These are phyloP conservation scores for Candida wancherniae DNA, from an alignment of 805 yeast genomes.

Conservation along the genomic window DNA sequence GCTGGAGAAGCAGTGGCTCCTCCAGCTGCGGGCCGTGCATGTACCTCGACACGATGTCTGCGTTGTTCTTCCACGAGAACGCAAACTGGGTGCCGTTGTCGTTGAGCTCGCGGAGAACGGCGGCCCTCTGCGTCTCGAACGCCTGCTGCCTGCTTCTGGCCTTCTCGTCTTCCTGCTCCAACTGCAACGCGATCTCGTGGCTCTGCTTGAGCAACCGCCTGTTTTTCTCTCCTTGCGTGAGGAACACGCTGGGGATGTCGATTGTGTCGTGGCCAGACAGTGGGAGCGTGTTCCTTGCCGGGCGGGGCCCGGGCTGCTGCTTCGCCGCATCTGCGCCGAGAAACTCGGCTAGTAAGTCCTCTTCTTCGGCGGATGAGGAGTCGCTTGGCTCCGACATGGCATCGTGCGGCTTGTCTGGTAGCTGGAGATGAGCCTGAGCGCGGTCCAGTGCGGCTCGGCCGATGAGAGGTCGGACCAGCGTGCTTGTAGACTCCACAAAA, in stretches of 20 bases:
- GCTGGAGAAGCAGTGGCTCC: too few relatives aligned
- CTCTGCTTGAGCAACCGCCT: slow-evolving; percentile 20
- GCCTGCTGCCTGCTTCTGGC: slow-evolving; percentile 6
- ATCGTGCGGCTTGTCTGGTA: too few relatives aligned
- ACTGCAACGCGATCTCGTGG: slow-evolving; percentile 17
- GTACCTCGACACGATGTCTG: slow-evolving; percentile 16
- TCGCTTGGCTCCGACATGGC: slow-evolving; percentile 3
- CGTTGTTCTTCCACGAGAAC: slow-evolving; percentile 17
- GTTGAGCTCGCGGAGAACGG: slow-evolving; percentile 25
- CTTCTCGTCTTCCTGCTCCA: slow-evolving; percentile 17
- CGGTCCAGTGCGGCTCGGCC: too few relatives aligned
- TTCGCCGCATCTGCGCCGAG: background rate
- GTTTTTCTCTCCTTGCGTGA: slow-evolving; percentile 24
- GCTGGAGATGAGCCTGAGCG: too few relatives aligned
- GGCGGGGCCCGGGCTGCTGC: background rate
- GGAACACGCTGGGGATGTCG: slow-evolving; percentile 27
- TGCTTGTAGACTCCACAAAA: too few relatives aligned
- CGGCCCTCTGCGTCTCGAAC: slow-evolving; percentile 8
- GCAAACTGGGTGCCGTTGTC: slow-evolving; percentile 25
- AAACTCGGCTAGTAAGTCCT: background rate
- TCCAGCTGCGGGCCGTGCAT: slow-evolving; percentile 6
- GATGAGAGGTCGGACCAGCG: too few relatives aligned
- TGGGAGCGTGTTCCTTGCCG: background rate
- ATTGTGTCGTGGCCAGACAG: slow-evolving; percentile 7
- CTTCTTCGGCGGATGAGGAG: slow-evolving; percentile 1